Conservation (phyloP, 306 rosid species). For the Albizia julibrissin region DNA sequence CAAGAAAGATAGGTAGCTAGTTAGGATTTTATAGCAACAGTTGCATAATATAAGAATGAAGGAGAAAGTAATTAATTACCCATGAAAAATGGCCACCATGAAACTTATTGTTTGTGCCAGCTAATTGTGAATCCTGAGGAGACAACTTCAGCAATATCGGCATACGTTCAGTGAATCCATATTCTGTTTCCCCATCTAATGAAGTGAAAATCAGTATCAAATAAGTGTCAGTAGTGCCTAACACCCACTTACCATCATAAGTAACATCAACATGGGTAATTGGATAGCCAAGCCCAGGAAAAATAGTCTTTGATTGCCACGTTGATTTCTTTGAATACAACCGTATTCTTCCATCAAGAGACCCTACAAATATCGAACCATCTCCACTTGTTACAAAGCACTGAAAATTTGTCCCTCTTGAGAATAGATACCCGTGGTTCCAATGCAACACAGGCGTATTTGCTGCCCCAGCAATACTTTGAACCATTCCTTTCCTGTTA, state of each 20-base stretch:
- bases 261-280: neutral
- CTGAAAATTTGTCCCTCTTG: slow-evolving; percentile 66
- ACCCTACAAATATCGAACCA: neutral
- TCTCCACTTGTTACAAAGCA: neutral
- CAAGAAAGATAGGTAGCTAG: neutral
- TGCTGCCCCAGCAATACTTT: neutral
- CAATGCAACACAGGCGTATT: slow-evolving; percentile 72
- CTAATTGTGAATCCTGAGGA: slow-evolving; percentile 81
- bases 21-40: neutral
- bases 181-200: neutral
- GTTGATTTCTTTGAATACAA: neutral
- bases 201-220: neutral
- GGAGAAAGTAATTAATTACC: slow-evolving; percentile 64
- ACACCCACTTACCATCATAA: neutral
- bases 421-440: slow-evolving; percentile 85
- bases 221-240: neutral
- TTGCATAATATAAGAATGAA: slow-evolving; percentile 1
- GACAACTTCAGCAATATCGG: slow-evolving; percentile 83
- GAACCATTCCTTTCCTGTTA: slow-evolving; percentile 63
- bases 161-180: slow-evolving; percentile 11
- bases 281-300: neutral
- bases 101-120: slow-evolving; percentile 70
- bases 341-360: neutral
- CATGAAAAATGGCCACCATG: slow-evolving; percentile 94
- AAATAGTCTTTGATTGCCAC: neutral